Conservation (phyloP, 148 eudicot genomes). For the Nepenthes gracilis region DNA sequence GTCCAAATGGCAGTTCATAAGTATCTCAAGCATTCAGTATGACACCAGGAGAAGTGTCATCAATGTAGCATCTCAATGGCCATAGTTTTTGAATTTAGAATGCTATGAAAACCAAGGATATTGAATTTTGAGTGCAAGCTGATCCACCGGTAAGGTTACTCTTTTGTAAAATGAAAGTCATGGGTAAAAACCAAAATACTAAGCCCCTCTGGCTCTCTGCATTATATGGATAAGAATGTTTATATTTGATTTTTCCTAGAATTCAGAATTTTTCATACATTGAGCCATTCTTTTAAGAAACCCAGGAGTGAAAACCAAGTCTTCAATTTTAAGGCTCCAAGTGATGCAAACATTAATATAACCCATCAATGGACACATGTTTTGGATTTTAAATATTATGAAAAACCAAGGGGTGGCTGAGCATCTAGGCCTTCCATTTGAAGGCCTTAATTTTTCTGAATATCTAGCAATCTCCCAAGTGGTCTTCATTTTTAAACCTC, state of each 20-base stretch:
- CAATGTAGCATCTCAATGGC: constrained; percentile 21
- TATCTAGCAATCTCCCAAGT: not conserved
- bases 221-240: not conserved
- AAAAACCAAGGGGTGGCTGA: not conserved
- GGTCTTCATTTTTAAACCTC: not conserved
- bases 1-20: constrained; percentile 10
- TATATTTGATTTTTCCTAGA: not conserved
- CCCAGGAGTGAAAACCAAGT: not conserved
- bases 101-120: constrained; percentile 1
- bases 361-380: not conserved
- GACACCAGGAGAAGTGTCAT: constrained; percentile 15
- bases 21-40: not conserved
- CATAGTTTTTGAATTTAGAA: constrained; percentile 14
- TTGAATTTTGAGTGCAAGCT: too few species aligned
- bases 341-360: not conserved
- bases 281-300: not conserved
- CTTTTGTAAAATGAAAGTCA: too few species aligned
- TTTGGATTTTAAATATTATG: not conserved
- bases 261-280: not conserved
- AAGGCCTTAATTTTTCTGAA: not conserved
- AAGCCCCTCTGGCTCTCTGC: too few species aligned
- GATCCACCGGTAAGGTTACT: too few species aligned
- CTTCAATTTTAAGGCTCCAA: not conserved
- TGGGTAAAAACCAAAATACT: too few species aligned
- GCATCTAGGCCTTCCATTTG: not conserved